Conservation (phyloP, 2,329 filamentous ascomycete species). For the Pseudopyrenochaeta lycopersici region DNA sequence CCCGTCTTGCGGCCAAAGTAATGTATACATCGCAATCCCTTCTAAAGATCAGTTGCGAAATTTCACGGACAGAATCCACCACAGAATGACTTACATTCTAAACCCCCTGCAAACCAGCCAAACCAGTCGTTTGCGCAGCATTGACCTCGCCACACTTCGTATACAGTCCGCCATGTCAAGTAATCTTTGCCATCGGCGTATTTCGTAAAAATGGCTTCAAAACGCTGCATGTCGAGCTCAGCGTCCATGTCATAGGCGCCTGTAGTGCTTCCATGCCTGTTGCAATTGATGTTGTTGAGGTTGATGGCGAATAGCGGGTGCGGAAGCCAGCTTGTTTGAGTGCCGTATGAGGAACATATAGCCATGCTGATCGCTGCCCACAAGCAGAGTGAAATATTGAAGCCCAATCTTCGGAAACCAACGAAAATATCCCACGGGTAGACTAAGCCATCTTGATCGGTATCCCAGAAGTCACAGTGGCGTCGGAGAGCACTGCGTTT, state of each 20-base stretch:
- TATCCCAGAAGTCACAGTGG: slow-evolving; percentile 29
- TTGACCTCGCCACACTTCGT: slow-evolving; percentile 19
- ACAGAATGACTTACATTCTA: slow-evolving; percentile 21
- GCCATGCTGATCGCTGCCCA: slow-evolving; percentile 28
- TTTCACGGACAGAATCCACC: background rate
- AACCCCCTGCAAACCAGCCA: slow-evolving; percentile 26
- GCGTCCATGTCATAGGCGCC: slow-evolving; percentile 24
- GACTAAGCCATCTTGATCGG: slow-evolving; percentile 19
- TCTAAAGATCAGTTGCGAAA: background rate
- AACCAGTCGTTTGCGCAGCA: slow-evolving; percentile 26
- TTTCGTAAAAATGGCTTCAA: slow-evolving; percentile 24
- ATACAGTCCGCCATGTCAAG: slow-evolving; percentile 15
- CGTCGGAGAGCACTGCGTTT: slow-evolving; percentile 18
- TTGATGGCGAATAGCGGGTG: slow-evolving; percentile 27
- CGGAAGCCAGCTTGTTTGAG: slow-evolving; percentile 18
- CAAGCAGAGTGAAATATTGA: slow-evolving; percentile 18
- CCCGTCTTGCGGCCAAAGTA: slow-evolving; percentile 27
- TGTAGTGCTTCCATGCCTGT: slow-evolving; percentile 28
- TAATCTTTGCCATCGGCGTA: slow-evolving; percentile 23
- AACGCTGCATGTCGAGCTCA: slow-evolving; percentile 21
- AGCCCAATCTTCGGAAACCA: slow-evolving; percentile 24
- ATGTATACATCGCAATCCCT: slow-evolving; percentile 30
- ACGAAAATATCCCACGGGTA: slow-evolving; percentile 28
- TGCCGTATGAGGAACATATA: slow-evolving; percentile 22
- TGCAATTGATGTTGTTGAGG: slow-evolving; percentile 53